Conservation (phyloP, 768 basidiomycete species). For the Suillus clintonianus region DNA sequence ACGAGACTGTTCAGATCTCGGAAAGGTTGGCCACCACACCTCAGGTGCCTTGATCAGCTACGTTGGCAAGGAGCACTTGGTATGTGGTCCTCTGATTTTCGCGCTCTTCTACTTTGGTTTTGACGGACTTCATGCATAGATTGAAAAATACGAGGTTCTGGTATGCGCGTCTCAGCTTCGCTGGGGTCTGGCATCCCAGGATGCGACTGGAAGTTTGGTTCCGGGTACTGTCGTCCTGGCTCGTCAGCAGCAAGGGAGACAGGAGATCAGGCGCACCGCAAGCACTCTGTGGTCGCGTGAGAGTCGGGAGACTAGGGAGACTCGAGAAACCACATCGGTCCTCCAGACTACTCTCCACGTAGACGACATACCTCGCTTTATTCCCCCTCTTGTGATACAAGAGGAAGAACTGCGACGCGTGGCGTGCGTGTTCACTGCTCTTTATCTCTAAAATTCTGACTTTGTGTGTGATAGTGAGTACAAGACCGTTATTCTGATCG, state of each 20-base stretch:
- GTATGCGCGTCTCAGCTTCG: constrained; percentile 37
- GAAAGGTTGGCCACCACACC: constrained; percentile 34
- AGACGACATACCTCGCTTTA: constrained; percentile 28
- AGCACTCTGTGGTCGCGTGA: constrained; percentile 5
- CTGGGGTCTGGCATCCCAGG: constrained; percentile 26
- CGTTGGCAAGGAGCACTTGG: constrained; percentile 35
- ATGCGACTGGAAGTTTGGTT: constrained; percentile 11
- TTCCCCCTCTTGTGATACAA: constrained; percentile 14
- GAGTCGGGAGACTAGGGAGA: constrained; percentile 1
- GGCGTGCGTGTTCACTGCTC: constrained; percentile 22
- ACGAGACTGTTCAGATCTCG: constrained; percentile 26
- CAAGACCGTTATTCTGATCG: constrained; percentile 43
- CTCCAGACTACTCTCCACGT: constrained; percentile 29
- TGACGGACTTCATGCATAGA: constrained; percentile 17
- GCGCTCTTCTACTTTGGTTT: neutral
- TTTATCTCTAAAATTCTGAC: constrained; percentile 4
- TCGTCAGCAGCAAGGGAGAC: constrained; percentile 12
- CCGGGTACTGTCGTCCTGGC: constrained; percentile 35
- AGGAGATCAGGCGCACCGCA: neutral
- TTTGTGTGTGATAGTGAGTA: constrained; percentile 27
- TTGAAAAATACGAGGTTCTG: constrained; percentile 35
- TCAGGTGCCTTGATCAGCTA: constrained; percentile 33
- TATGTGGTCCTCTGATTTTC: constrained; percentile 11
- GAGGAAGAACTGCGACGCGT: constrained; percentile 23
- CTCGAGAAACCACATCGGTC: neutral